Percentiles rank a stretch among this genome's conserved stretches.
Evolutionary conservation across 2,329 filamentous ascomycete species (phyloP).

Genomic region (Fusarium verrucosum): DNA sequence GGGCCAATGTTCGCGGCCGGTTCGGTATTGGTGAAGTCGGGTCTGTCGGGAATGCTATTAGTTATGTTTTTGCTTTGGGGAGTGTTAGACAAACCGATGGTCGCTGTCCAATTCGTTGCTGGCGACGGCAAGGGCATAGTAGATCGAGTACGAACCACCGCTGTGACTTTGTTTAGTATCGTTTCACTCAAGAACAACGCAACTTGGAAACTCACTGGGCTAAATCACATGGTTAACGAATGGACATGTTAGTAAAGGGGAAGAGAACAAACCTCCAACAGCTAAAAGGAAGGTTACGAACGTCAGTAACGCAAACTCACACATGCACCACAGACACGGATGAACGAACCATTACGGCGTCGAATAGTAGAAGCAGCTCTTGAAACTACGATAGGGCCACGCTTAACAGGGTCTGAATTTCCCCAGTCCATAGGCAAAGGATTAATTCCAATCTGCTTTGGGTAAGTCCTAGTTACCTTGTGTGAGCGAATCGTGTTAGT

Average conservation of each 20-base stretch:
- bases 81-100: slow-evolving; percentile 65
- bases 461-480: slow-evolving; percentile 72
- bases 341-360: slow-evolving; percentile 76
- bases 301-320: slow-evolving; percentile 22
- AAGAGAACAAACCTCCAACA: slow-evolving; percentile 62
- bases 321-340: slow-evolving; percentile 12
- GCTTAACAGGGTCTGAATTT: slow-evolving; percentile 73
- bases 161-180: slow-evolving; percentile 40
- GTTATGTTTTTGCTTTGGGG: background rate
- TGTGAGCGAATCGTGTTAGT: slow-evolving; percentile 19
- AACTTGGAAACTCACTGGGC: slow-evolving; percentile 46
- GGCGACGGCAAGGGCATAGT: slow-evolving; percentile 91
- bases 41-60: slow-evolving; percentile 48
- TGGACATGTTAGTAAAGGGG: slow-evolving; percentile 34
- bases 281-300: slow-evolving; percentile 50
- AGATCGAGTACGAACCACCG: slow-evolving; percentile 94
- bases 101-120: slow-evolving; percentile 87
- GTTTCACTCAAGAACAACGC: background rate
- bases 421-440: slow-evolving; percentile 93
- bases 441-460: slow-evolving; percentile 92
- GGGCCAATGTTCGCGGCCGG: slow-evolving; percentile 90
- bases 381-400: slow-evolving; percentile 90
- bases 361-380: slow-evolving; percentile 78
- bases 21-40: slow-evolving; percentile 80
- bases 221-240: slow-evolving; percentile 39